Conservation (phyloP, 257 asterid genomes). For the Capsicum pubescens region DNA sequence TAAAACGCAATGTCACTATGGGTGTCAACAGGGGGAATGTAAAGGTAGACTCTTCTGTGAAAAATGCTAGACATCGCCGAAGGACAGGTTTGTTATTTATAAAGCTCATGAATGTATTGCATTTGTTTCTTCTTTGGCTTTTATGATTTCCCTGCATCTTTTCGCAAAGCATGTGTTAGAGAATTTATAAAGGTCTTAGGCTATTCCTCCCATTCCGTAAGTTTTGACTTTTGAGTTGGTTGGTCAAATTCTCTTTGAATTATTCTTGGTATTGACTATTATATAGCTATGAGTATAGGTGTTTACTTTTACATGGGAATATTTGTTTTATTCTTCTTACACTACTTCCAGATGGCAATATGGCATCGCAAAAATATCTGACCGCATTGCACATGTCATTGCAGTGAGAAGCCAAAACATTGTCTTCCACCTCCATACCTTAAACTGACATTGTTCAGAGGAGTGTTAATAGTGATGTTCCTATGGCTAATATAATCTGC, state of each 20-base stretch:
- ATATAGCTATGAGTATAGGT: not conserved
- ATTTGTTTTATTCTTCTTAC: not conserved
- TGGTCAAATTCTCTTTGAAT: not conserved
- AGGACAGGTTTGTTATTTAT: conserved; percentile 59
- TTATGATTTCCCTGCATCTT: conserved; percentile 7
- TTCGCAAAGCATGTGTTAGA: conserved; percentile 9
- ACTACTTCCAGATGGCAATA: conserved; percentile 18
- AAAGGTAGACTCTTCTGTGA: conserved; percentile 64
- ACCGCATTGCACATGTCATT: not conserved
- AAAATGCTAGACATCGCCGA: conserved; percentile 65
- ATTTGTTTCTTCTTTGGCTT: conserved; percentile 9
- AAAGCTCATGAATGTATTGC: conserved; percentile 30
- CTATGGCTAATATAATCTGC: not conserved
- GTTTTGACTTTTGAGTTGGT: conserved; percentile 20
- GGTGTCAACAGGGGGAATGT: conserved; percentile 62
- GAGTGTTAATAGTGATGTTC: conserved; percentile 23
- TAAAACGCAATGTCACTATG: conserved; percentile 63
- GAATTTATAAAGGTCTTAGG: not conserved
- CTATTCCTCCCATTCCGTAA: not conserved
- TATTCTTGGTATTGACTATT: not conserved
- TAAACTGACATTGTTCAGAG: conserved; percentile 9
- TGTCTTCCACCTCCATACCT: conserved; percentile 25
- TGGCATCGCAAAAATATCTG: conserved; percentile 25
- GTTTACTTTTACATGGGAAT: conserved; percentile 18
- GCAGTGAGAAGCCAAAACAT: not conserved